phyloP scores from a whole-genome alignment of 2,329 filamentous ascomycete species.

The Cladosporium sp. region DNA sequence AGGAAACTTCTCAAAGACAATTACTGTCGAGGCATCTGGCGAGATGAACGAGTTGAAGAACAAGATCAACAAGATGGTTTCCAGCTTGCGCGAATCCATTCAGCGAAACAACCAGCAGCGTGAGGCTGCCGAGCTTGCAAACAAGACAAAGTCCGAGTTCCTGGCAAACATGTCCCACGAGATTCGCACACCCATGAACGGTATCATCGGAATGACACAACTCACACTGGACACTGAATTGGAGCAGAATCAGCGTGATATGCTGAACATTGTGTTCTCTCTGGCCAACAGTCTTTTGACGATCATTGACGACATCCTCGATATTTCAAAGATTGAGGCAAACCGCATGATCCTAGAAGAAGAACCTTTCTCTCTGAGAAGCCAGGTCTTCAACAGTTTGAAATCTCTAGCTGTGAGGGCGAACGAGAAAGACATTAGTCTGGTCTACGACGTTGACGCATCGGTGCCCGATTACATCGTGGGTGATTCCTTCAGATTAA shows the following conservation, averaged over 20 bases:
- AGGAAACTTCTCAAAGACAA: slow-evolving; percentile 93
- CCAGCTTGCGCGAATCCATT: slow-evolving; percentile 90
- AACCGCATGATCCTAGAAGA: slow-evolving; percentile 98
- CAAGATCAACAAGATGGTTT: slow-evolving; percentile 99
- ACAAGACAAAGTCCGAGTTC: slow-evolving; percentile 98
- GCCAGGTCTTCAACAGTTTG: slow-evolving; percentile 93
- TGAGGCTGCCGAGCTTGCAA: slow-evolving; percentile 92
- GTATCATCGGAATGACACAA: slow-evolving; percentile 97
- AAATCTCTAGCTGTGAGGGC: slow-evolving; percentile 97
- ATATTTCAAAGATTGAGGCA: slow-evolving; percentile 78
- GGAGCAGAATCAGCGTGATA: slow-evolving; percentile 92
- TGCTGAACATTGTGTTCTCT: slow-evolving; percentile 97
- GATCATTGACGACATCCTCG: slow-evolving; percentile 80
- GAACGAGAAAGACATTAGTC: slow-evolving; percentile 88
- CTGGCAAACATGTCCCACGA: slow-evolving; percentile 99
- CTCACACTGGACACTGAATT: slow-evolving; percentile 90
- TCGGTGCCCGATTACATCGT: slow-evolving; percentile 93
- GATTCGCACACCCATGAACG: slow-evolving; percentile 95
- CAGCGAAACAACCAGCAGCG: slow-evolving; percentile 93
- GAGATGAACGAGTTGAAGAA: slow-evolving; percentile 99
- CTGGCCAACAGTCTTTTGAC: slow-evolving; percentile 92
- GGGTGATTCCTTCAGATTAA: slow-evolving; percentile 90
- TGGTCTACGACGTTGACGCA: slow-evolving; percentile 90
- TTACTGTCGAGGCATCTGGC: slow-evolving; percentile 93
- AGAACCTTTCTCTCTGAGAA: slow-evolving; percentile 90